Evolutionary conservation across 75 land plant species (phyloP).

Genomic region (Ceratopteris richardii): DNA sequence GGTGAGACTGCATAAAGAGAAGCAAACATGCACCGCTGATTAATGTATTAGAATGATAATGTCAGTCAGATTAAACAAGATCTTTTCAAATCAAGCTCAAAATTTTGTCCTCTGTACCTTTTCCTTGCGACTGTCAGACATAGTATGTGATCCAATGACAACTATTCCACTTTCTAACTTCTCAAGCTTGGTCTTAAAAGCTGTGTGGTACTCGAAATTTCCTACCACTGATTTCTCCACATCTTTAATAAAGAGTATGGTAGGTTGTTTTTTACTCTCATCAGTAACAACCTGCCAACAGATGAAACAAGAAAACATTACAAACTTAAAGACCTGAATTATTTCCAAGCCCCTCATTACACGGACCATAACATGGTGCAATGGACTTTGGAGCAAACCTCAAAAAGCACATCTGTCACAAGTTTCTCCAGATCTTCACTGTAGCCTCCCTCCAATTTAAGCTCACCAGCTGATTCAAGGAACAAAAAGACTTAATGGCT

Average conservation of each 20-base stretch:
- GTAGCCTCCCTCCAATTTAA: slow-evolving; percentile 22
- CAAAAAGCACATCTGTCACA: slow-evolving; percentile 31
- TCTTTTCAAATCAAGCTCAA: no score
- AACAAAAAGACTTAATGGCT: neutral
- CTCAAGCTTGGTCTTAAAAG: slow-evolving; percentile 57
- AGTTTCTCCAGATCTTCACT: slow-evolving; percentile 30
- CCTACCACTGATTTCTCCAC: slow-evolving; percentile 49
- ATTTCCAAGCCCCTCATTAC: neutral
- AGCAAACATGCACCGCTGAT: slow-evolving; percentile 1
- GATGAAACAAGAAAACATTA: neutral
- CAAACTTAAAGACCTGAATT: neutral
- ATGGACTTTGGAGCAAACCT: slow-evolving; percentile 29
- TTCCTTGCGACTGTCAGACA: slow-evolving; percentile 58
- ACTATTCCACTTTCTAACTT: slow-evolving; percentile 45
- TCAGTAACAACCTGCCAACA: slow-evolving; percentile 42
- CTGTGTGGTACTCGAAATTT: slow-evolving; percentile 29
- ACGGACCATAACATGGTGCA: neutral
- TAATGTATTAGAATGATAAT: neutral
- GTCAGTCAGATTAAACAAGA: no score
- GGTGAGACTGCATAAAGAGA: slow-evolving; percentile 50
- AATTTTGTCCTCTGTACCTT: slow-evolving; percentile 30
- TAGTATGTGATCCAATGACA: slow-evolving; percentile 63
- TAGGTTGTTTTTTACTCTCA: slow-evolving; percentile 56
- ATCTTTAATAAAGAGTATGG: slow-evolving; percentile 65
- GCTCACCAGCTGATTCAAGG: neutral